A percentile compares a stretch with the other conserved stretches of the same genome.
These are phyloP conservation scores for Exophiala calicioides DNA, from an alignment of 2,329 filamentous ascomycete species.

Conservation along the genomic window DNA sequence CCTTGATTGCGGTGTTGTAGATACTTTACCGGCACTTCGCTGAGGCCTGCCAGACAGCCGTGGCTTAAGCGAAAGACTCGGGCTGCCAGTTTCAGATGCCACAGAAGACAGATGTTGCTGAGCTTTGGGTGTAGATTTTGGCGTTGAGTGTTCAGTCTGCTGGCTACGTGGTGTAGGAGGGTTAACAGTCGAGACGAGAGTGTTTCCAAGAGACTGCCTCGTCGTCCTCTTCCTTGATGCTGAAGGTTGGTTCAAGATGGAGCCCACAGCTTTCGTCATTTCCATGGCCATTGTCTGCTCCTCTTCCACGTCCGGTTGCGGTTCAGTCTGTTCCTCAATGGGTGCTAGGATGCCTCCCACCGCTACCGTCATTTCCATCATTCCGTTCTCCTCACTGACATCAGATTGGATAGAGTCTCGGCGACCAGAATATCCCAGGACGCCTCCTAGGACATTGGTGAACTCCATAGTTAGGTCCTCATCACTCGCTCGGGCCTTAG, in stretches of 20 bases:
- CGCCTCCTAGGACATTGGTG: conserved; percentile 47
- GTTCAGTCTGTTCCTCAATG: conserved; percentile 43
- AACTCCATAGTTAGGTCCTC: conserved; percentile 52
- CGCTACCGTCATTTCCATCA: conserved; percentile 44
- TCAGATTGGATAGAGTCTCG: conserved; percentile 20
- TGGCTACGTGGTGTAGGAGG: conserved; percentile 34
- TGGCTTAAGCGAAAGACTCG: conserved; percentile 55
- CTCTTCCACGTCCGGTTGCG: conserved; percentile 38
- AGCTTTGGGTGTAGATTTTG: conserved; percentile 24
- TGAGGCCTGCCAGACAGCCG: conserved; percentile 51
- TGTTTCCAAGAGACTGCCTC: conserved; percentile 1
- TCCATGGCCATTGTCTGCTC: conserved; percentile 64
- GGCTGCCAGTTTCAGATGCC: conserved; percentile 56
- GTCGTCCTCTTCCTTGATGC: conserved; percentile 2
- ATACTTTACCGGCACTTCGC: conserved; percentile 45
- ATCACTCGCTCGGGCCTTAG: conserved; percentile 45
- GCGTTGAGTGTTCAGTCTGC: conserved; percentile 18
- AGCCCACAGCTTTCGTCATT: conserved; percentile 64
- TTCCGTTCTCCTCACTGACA: too few relatives aligned
- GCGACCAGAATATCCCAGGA: conserved; percentile 27
- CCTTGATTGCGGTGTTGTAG: conserved; percentile 39
- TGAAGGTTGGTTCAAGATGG: conserved; percentile 53
- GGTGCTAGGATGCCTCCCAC: conserved; percentile 47
- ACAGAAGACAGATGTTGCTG: conserved; percentile 36
- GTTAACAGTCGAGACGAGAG: neutral